phyloP scores from a whole-genome alignment of 148 eudicot genomes.

The Persicaria maculosa region DNA sequence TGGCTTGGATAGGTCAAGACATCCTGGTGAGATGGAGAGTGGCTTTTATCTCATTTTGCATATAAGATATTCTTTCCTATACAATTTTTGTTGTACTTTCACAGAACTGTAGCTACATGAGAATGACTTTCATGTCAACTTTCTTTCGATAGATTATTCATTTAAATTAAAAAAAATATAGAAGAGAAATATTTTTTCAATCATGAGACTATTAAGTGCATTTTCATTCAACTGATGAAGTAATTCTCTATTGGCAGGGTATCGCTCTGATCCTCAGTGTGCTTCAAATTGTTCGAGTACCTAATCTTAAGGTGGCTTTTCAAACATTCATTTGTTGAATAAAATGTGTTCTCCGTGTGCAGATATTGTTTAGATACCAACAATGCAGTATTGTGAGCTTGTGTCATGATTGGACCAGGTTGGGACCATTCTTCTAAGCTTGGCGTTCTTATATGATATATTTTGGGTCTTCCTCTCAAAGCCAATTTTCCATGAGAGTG shows the following conservation, averaged over 20 bases:
- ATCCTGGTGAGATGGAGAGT: slow-evolving; percentile 63
- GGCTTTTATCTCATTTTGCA: background rate
- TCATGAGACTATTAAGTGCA: slow-evolving; percentile 3
- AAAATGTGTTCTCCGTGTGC: background rate
- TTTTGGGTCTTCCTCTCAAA: slow-evolving; percentile 97
- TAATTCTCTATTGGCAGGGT: slow-evolving; percentile 50
- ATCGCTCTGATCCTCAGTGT: slow-evolving; percentile 93
- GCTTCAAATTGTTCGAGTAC: slow-evolving; percentile 93
- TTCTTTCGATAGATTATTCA: background rate
- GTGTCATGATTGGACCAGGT: slow-evolving; percentile 41
- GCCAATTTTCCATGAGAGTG: slow-evolving; percentile 82
- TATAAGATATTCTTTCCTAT: background rate
- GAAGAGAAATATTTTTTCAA: too few species aligned
- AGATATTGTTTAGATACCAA: background rate
- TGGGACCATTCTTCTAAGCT: slow-evolving; percentile 87
- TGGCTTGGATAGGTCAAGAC: slow-evolving; percentile 99
- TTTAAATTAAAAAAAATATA: too few species aligned
- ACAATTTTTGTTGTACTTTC: background rate
- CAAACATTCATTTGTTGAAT: background rate
- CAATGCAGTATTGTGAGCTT: background rate
- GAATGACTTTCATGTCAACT: background rate
- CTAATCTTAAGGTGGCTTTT: slow-evolving; percentile 80
- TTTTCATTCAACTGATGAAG: slow-evolving; percentile 1
- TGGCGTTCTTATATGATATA: slow-evolving; percentile 93
- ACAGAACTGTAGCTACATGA: background rate